Percentiles rank a stretch among this genome's conserved stretches.
These are phyloP conservation scores for Anacardium occidentale DNA, from an alignment of 345 rosid genomes.

Conservation along the genomic window DNA sequence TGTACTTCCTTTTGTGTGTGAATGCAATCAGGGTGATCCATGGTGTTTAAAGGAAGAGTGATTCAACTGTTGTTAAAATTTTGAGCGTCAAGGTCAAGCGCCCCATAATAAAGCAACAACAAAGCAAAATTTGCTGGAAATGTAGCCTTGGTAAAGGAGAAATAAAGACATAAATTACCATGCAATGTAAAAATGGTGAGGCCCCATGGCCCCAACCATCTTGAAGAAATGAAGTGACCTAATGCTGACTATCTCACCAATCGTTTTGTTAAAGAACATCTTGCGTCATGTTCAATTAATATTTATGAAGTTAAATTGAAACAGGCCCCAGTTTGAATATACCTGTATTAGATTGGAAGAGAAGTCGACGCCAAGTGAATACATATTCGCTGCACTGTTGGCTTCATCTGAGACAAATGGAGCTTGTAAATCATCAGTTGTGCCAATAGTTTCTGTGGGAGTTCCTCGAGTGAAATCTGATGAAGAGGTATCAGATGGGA, in stretches of 20 bases:
- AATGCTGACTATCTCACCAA: background rate
- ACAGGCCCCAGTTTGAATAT: background rate
- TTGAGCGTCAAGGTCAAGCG: constrained; percentile 10
- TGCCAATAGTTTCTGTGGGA: constrained; percentile 15
- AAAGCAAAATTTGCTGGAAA: constrained; percentile 34
- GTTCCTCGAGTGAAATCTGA: constrained; percentile 56
- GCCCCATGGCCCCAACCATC: too few species aligned
- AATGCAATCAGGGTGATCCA: background rate
- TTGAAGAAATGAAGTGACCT: background rate
- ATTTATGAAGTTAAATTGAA: too few species aligned
- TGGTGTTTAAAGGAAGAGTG: constrained; percentile 10
- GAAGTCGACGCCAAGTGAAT: constrained; percentile 36
- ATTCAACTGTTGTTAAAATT: background rate
- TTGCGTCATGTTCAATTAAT: too few species aligned
- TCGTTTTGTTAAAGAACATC: too few species aligned
- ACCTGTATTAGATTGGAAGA: constrained; percentile 52
- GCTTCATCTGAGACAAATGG: constrained; percentile 59
- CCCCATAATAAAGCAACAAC: constrained; percentile 23
- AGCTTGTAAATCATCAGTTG: constrained; percentile 18
- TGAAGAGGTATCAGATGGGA: constrained; percentile 53
- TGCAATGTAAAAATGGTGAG: constrained; percentile 25
- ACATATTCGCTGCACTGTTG: constrained; percentile 38
- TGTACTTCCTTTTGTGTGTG: constrained; percentile 22
- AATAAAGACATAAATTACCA: constrained; percentile 25
- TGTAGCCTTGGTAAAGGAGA: constrained; percentile 30